Conservation (phyloP, 208 protist species). For the Borovskyia barvae region DNA sequence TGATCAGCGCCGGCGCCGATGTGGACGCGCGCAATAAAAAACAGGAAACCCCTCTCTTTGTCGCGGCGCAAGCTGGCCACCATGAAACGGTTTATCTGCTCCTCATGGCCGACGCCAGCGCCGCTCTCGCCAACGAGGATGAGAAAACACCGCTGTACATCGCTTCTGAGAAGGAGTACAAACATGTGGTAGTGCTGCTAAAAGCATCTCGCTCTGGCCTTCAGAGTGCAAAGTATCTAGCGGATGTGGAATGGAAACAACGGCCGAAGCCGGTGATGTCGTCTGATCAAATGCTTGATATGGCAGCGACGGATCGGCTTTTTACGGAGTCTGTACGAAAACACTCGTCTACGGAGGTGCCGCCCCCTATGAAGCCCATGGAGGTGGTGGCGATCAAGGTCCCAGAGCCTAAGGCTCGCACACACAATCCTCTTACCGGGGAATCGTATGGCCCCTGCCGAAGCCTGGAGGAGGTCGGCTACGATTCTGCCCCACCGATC, state of each 20-base stretch:
- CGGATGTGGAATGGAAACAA: slow-evolving; percentile 53
- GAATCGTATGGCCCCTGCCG: slow-evolving; percentile 67
- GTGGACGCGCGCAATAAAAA: slow-evolving; percentile 66
- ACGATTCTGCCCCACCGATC: slow-evolving; percentile 67
- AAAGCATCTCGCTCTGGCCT: slow-evolving; percentile 58
- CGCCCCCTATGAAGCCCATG: slow-evolving; percentile 39
- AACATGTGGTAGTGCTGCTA: slow-evolving; percentile 79
- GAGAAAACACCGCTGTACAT: slow-evolving; percentile 84
- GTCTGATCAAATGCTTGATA: slow-evolving; percentile 65
- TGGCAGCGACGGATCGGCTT: slow-evolving; percentile 36
- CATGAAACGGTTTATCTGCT: slow-evolving; percentile 72
- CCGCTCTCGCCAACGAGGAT: slow-evolving; percentile 63
- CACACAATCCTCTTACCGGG: slow-evolving; percentile 62
- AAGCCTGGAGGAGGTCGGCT: slow-evolving; percentile 80
- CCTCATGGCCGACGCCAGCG: slow-evolving; percentile 55
- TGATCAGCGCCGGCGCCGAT: slow-evolving; percentile 48
- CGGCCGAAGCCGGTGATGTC: slow-evolving; percentile 54
- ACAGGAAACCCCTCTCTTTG: slow-evolving; percentile 80
- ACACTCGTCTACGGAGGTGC: slow-evolving; percentile 15
- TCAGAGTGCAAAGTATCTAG: slow-evolving; percentile 60
- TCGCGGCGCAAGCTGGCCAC: slow-evolving; percentile 59
- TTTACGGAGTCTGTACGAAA: slow-evolving; percentile 40
- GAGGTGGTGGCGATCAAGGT: slow-evolving; percentile 76
- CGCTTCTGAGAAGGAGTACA: slow-evolving; percentile 79
- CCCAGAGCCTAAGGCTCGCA: slow-evolving; percentile 51